Percentiles rank a stretch among this genome's conserved stretches.
Conservation (phyloP, 2,329 filamentous ascomycete species). For the Davidsoniella eucalypti region DNA sequence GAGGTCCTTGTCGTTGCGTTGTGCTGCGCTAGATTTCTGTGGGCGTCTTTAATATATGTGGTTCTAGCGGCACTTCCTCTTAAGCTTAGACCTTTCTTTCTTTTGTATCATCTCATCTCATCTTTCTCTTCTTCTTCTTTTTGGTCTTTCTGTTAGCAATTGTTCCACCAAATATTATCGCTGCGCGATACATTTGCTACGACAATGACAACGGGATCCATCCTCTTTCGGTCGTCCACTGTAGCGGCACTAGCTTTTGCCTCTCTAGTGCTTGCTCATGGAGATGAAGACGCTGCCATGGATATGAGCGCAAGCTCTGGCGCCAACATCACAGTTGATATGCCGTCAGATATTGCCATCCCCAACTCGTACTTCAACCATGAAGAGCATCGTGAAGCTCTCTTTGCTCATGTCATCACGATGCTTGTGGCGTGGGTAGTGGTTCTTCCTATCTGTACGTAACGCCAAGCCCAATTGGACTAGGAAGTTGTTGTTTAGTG, state of each 20-base stretch:
- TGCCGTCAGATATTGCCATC: constrained; percentile 19
- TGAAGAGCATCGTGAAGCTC: constrained; percentile 33
- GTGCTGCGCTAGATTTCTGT: too few species aligned
- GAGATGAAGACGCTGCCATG: constrained; percentile 7
- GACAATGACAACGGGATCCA: neutral
- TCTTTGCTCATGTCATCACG: constrained; percentile 53
- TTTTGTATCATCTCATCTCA: neutral
- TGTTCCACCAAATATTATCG: neutral
- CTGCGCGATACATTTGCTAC: constrained; percentile 6
- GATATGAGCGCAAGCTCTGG: constrained; percentile 13
- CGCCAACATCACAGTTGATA: constrained; percentile 4
- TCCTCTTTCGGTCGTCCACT: neutral
- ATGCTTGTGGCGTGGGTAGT: constrained; percentile 61
- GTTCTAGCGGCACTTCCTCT: neutral
- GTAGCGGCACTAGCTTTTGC: constrained; percentile 3
- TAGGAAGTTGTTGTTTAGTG: too few species aligned
- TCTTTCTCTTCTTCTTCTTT: neutral
- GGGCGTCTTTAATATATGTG: too few species aligned
- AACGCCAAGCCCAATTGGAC: neutral
- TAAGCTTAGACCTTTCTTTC: neutral
- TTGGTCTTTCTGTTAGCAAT: neutral
- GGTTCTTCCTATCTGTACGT: constrained; percentile 53
- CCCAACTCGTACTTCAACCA: constrained; percentile 44
- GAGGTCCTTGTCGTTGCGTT: too few species aligned
- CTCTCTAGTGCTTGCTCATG: constrained; percentile 7